These are phyloP conservation scores for Vitis amurensis DNA, from an alignment of 164 flowering plant genomes.

Conservation along the genomic window DNA sequence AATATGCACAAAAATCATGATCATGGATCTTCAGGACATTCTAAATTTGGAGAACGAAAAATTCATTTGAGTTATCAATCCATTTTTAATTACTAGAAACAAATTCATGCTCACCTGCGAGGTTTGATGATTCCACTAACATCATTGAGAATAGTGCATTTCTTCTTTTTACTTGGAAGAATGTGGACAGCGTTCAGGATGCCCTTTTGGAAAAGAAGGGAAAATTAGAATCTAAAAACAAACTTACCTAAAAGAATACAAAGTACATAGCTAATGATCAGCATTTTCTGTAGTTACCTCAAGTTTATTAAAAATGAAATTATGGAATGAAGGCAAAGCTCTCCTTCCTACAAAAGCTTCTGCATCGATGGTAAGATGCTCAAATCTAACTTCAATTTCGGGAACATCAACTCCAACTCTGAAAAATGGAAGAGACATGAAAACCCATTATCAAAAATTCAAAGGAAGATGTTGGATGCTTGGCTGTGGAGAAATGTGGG, in stretches of 20 bases:
- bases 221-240: background rate
- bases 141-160: constrained; percentile 38
- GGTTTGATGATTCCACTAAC: constrained; percentile 59
- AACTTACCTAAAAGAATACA: background rate
- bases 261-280: background rate
- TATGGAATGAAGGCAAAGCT: constrained; percentile 47
- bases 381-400: constrained; percentile 48
- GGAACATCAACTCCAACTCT: constrained; percentile 50
- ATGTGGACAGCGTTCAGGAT: constrained; percentile 32
- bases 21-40: too few relatives aligned
- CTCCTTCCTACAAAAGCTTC: constrained; percentile 43
- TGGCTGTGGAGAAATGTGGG: too few relatives aligned
- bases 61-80: too few relatives aligned
- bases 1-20: too few relatives aligned
- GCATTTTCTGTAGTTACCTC: constrained; percentile 28
- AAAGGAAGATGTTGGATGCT: too few relatives aligned
- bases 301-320: constrained; percentile 28
- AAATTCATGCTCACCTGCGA: constrained; percentile 27
- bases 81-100: too few relatives aligned
- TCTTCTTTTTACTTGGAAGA: constrained; percentile 41
- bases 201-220: constrained; percentile 18
- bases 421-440: background rate
- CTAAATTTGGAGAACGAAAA: too few relatives aligned
- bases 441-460: background rate
- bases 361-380: constrained; percentile 43